Evolutionary conservation across 257 asterid species (phyloP), one percentile per base, ranked within the genome.

Genomic region (Jasminum sambac): DNA sequence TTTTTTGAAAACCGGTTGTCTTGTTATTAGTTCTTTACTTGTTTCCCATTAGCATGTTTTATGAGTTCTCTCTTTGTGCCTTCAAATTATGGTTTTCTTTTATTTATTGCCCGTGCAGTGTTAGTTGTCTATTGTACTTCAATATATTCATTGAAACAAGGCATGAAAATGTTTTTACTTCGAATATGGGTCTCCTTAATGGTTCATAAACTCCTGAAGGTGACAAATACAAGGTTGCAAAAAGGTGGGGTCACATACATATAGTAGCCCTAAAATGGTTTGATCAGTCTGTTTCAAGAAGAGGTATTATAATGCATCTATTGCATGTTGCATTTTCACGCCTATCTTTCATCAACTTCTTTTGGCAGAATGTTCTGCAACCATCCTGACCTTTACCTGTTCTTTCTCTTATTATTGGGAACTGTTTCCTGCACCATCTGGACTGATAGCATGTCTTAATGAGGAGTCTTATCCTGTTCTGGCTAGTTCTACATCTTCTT

Each of bases 391-490:
- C 13, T 68, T 70, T 21, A 16, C 8, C 25, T 70, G 69, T 70
- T 74, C 44, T 41, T 68, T 77, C 68, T 48, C 41, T 37, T 40
- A 42, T 72, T 72, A 58, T 76, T n/a, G 24, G 64, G 76, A 72
- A 68, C 69, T 58, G 68, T 67, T 17, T 46, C 44, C 63, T 37
- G 65, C 64, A 73, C 16, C 68, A 59, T 13, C 62, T 64, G 81
- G 80, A 71, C 69, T 73, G 72, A 73, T 69, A 95, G 99, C 89
- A 74, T 89, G 97, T 80, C 96, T 95, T 43, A 77, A 52, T 79
- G 99, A 95, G 90, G 97, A 88, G 77, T 85, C 94, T 60, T 95
- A 88, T 78, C 93, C 86, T 30, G 96, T 91, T 80, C 95, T 81
- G 83, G 78, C 79, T 71, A 77, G 78, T 74, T 73, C 77, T 17